Evolutionary conservation across 352 stramenopile species (phyloP), one percentile per base, ranked within the genome.

Genomic region (Phytophthora brassicae): DNA sequence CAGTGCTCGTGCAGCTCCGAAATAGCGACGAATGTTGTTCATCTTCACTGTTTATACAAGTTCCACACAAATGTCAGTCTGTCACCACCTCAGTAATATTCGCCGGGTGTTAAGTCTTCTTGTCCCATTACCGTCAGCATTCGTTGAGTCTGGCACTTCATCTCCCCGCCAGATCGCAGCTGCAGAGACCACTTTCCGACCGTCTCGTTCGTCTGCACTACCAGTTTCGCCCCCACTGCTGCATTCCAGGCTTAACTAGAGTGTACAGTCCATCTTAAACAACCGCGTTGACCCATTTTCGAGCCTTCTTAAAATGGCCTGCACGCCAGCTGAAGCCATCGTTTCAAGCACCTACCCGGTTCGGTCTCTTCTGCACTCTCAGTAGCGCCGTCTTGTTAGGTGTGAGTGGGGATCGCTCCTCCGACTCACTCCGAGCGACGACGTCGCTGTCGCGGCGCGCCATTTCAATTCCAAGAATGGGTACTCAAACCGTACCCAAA

Each of bases 1-100:
- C 22, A 94, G 50, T 17, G 77, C 72, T 11, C 86, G 70, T 7
- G 79, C 75, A 3, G 80, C 81, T 38, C 75, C 67, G 7, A 94
- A 58, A 60, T 90, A 94, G 6, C 72, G 72, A 8, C 73, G 73
- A 12, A 83, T 66, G 11, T 78, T 82, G 16, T 67, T 75, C 23
- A 89, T 57, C 47, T 92, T 88, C 1, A 70, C 86, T 94, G 59
- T 19, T 46, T 19, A 33, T 9, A 45, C n/a, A 53, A 23, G 20
- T 13, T 19, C 4, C 56, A 9, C n/a, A n/a, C 38, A 44, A 22
- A 17, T 31, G 26, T 31, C 8, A 31, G 3, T 29, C 28, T 13
- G 24, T 45, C 29, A 57, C 4, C 6, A n/a, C 14, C 22, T 20
- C 20, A 19, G 35, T 20, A 41, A 12, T 14, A 38, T 14, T 8